These are phyloP conservation scores for Kwoniella sp. DNA, from an alignment of 768 basidiomycete species.

Conservation along the genomic window DNA sequence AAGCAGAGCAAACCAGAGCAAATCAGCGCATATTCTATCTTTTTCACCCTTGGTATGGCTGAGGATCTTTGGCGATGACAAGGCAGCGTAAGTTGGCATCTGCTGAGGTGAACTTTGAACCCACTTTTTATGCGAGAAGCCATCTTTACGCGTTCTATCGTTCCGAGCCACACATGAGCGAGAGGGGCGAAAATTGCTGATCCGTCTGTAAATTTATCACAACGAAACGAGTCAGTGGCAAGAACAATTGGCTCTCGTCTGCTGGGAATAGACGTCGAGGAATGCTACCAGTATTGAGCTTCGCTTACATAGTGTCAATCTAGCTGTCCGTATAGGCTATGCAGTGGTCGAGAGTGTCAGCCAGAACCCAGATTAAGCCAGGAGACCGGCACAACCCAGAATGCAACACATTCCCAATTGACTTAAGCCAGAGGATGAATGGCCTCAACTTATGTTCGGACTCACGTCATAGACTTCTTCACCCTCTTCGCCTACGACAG, in stretches of 20 bases:
- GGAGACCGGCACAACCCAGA: too few species aligned
- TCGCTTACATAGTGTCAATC: constrained; percentile 45
- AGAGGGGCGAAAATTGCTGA: constrained; percentile 53
- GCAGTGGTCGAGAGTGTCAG: too few species aligned
- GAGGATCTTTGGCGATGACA: neutral
- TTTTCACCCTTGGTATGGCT: too few species aligned
- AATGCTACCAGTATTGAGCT: too few species aligned
- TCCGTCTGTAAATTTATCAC: constrained; percentile 28
- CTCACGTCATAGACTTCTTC: constrained; percentile 39
- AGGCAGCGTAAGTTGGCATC: neutral
- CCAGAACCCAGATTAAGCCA: neutral
- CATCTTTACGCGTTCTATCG: constrained; percentile 39
- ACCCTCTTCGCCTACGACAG: constrained; percentile 16
- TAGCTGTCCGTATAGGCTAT: constrained; percentile 42
- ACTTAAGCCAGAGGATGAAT: too few species aligned
- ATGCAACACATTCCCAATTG: too few species aligned
- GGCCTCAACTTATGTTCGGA: neutral
- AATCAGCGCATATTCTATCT: neutral
- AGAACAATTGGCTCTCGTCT: too few species aligned
- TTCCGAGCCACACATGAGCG: constrained; percentile 47
- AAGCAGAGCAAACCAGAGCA: too few species aligned
- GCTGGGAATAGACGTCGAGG: too few species aligned
- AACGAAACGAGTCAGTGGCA: too few species aligned
- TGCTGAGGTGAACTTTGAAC: constrained; percentile 1
- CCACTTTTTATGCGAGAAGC: constrained; percentile 32